Conservation (phyloP, 495 filamentous ascomycete genomes). For the Talaromyces borbonicus region DNA sequence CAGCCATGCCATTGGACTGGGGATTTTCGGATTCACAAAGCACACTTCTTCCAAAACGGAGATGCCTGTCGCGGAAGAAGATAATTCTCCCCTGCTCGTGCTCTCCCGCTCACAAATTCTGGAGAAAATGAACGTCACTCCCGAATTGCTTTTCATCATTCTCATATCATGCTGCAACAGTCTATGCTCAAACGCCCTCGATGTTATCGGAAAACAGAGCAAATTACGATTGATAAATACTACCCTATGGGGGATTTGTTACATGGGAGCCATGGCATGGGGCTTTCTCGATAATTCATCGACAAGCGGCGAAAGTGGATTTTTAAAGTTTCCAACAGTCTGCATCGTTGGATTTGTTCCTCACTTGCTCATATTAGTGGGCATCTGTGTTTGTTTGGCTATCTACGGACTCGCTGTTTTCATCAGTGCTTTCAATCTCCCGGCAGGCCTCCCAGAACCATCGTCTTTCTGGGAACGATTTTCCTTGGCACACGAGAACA, state of each 20-base stretch:
- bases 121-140: conserved; percentile 66
- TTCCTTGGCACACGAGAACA: conserved; percentile 62
- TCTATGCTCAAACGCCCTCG: conserved; percentile 73
- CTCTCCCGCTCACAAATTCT: conserved; percentile 36
- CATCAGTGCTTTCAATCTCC: conserved; percentile 63
- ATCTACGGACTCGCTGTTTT: conserved; percentile 72
- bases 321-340: conserved; percentile 81
- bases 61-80: conserved; percentile 10
- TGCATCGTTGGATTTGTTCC: conserved; percentile 93
- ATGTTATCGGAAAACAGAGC: conserved; percentile 66
- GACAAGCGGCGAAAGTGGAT: conserved; percentile 28
- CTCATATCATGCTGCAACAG: conserved; percentile 86
- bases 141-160: conserved; percentile 77
- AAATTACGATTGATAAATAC: conserved; percentile 74
- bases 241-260: conserved; percentile 78
- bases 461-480: conserved; percentile 47
- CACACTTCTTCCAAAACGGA: conserved; percentile 19
- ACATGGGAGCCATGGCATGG: conserved; percentile 71
- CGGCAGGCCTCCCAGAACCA: conserved; percentile 25
- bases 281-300: conserved; percentile 53
- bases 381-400: conserved; percentile 58
- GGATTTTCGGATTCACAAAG: conserved; percentile 47
- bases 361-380: conserved; percentile 71
- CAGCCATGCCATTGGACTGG: conserved; percentile 61
- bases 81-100: conserved; percentile 24